phyloP scores from a whole-genome alignment of 2,329 filamentous ascomycete species.

The Calonectria multiphialidica region DNA sequence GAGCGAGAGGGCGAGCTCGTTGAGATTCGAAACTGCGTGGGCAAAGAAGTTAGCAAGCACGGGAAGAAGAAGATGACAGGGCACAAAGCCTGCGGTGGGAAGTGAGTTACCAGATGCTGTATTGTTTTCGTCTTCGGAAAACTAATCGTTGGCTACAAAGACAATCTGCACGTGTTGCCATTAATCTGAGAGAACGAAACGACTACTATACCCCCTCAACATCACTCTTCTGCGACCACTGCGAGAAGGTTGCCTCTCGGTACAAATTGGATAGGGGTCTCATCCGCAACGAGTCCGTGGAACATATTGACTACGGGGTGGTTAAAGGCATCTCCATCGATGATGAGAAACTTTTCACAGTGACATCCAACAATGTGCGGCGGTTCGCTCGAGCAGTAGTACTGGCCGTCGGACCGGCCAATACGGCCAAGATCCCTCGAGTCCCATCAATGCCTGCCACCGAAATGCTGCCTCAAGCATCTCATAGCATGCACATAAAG shows the following conservation, averaged over 20 bases:
- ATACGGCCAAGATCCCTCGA: conserved; percentile 63
- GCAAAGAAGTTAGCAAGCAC: conserved; percentile 85
- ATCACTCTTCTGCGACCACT: conserved; percentile 72
- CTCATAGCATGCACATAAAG: conserved; percentile 75
- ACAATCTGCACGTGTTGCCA: conserved; percentile 60
- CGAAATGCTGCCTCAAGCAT: conserved; percentile 56
- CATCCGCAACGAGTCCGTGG: conserved; percentile 70
- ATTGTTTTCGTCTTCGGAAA: rapidly evolving
- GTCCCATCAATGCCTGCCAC: conserved; percentile 48
- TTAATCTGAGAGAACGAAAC: conserved; percentile 76
- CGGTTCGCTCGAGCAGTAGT: conserved; percentile 75
- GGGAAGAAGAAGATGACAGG: conserved; percentile 72
- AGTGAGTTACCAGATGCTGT: conserved; percentile 54
- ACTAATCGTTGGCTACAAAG: conserved; percentile 33
- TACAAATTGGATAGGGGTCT: conserved; percentile 63
- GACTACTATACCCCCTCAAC: conserved; percentile 77
- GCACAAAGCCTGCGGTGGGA: conserved; percentile 52
- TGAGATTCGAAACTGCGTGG: conserved; percentile 81
- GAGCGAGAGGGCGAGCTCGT: conserved; percentile 72
- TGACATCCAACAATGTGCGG: conserved; percentile 66
- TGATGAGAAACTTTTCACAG: conserved; percentile 71
- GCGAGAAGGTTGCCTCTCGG: conserved; percentile 65
- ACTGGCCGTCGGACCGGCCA: conserved; percentile 78
- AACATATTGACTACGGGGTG: conserved; percentile 71
- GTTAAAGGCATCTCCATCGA: conserved; percentile 57